Evolutionary conservation across 441 rosid species (phyloP), one percentile per base, ranked within the genome.

Genomic region (Populus trichocarpa): DNA sequence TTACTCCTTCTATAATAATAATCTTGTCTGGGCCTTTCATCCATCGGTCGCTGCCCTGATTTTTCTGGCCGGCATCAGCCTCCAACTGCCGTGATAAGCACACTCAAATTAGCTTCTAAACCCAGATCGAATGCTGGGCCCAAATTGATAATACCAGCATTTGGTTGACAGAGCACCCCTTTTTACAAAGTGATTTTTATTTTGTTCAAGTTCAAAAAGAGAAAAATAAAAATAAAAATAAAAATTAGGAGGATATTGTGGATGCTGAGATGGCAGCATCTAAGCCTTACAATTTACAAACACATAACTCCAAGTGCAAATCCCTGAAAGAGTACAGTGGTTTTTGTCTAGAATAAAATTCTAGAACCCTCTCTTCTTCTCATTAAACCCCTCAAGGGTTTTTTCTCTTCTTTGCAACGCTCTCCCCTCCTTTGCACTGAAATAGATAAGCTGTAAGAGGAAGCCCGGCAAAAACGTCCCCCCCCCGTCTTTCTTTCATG

Each of bases 291-390:
- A 82, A 80, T 68, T 78, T 42, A 38, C 59, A 9, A 16, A 61
- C 69, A 63, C 61, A 61, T 38, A 26, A 32, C 63, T 73, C 84
- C 86, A 84, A 82, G 80, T 61, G 78, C 23, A 53, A 61, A 69
- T 22, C 73, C 74, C 32, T 20, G 32, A 38, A 6, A 7, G 2
- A 5, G 2, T 13, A 38, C 70, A 8, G n/a, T 18, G 30, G 10
- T 57, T 18, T 7, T 18, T 65, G 26, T 33, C 26, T 30, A 30
- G 32, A 30, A 30, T 69, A 16, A 18, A 53, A 53, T 88, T 90
- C 96, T 85, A 90, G 97, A 90, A 90, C 78, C 77, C 79, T 90
- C 32, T 30, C 32, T 77, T 36, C 81, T 81, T 63, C 66, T 79
- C 82, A 83, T 82, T 81, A 83, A 84, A 82, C 86, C 90, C 88